Base-by-base conservation (phyloP, 768 basidiomycete genomes). In the Lyophyllum atratum region DNA sequence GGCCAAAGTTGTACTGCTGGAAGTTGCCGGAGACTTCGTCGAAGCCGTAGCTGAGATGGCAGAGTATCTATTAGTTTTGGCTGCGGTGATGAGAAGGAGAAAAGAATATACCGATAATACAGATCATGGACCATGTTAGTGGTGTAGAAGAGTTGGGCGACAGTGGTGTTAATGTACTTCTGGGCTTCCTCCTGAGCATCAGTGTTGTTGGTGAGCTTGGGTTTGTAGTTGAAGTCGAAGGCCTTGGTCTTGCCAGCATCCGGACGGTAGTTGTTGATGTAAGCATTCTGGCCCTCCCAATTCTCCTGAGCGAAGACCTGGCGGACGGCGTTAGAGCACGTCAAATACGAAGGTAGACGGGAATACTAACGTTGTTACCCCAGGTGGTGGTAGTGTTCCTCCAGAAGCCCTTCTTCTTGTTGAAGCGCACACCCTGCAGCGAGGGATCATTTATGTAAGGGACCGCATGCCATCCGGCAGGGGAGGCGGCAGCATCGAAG, bases 1-100 rank as follows among this genome's bases (percentile, higher is more conserved):
- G 85, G 1, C 87, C 95, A 65, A 95, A 96, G 84, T 98, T 98
- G 81, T 92, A 84, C 66, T 95, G 93, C 73, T 99, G 96, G 89
- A 98, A 99, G 81, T 99, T 98, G 14, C 95, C 95, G 1, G 90
- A 75, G 9, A 79, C 79, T 72, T 98, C 95, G 67, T 91, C 90
- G 72, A 99, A 99, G 19, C 96, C 96, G 60, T 94, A 92, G 44
- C 89, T 86, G 58, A 69, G 59, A 39, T 59, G 64, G 33, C 64
- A n/a, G 47, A 49, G 26, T 12, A 19, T 50, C 12, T 53, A 29
- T 37, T 37, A 33, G 2, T 8, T n/a, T n/a, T 1, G n/a, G 15
- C 4, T 4, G 45, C 9, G 8, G 21, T 10, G 4, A 19, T 21
- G 17, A 40, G 33, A 43, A 19, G 4, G 7, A 22, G 34, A 47